Base-by-base conservation (phyloP, 1,139 yeast species). In the Sugiyamaella paludigena region DNA sequence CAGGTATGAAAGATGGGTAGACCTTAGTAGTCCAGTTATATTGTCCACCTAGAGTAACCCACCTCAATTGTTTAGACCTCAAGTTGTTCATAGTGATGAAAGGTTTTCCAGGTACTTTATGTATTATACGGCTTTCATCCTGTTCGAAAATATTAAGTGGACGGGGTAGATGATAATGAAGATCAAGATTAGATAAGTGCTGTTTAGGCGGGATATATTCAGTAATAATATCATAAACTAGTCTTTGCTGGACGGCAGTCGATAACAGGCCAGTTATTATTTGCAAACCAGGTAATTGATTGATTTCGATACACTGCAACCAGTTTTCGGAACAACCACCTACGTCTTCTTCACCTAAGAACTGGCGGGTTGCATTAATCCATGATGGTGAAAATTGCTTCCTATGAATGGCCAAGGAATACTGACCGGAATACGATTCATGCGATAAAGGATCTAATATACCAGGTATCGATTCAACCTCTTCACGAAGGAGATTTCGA, bases 21-120 rank as follows among this genome's bases (percentile, higher is more conserved):
- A 55, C 63, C 46, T 73, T 73, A 29, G 62, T 56, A 0, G 77
- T 71, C 77, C 77, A 73, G 54, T 73, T 65, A 56, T 73, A 73
- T 53, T 73, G 76, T 5, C 76, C 76, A 1, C 77, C 77, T 4
- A 73, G 64, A 0, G 77, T 73, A 37, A 72, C 69, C 77, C 77
- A 73, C 12, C 77, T 65, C 28, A 73, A 61, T 52, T 65, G 60
- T 36, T 59, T 60, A 38, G 53, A 50, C 16, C 66, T 54, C 13
- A 63, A 52, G 27, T 53, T 44, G 10, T 43, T 45, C 45, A 54
- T 39, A 15, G 58, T 38, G 19, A 59, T 44, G 6, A 54, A 26
- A 9, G 47, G 42, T 36, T 57, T 57, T 13, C 40, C 41, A 5
- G 45, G 40, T 8, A 43, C 45, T 32, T 45, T 47, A 43, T 57